A percentile compares a stretch with the other conserved stretches of the same genome.
phyloP scores from a whole-genome alignment of 1,284 basidiomycete species.

The Wallemia hederae region DNA sequence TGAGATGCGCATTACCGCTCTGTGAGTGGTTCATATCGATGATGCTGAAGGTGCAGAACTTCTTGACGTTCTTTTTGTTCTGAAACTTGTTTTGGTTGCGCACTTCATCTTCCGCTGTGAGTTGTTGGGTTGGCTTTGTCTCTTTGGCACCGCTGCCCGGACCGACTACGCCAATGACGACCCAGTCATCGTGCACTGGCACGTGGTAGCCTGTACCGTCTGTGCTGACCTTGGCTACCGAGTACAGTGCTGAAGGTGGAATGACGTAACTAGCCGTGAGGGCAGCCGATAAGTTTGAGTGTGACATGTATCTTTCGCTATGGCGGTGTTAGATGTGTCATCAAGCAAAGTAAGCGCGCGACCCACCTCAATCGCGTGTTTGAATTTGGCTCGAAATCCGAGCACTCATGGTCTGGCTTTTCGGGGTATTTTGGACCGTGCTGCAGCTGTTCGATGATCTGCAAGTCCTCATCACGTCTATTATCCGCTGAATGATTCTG shows the following conservation, averaged over 20 bases:
- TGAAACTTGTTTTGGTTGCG: constrained; percentile 2
- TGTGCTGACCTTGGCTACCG: constrained; percentile 39
- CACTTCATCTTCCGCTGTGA: constrained; percentile 1
- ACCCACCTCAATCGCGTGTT: constrained; percentile 51
- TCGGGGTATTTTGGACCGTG: constrained; percentile 38
- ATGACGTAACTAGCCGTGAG: constrained; percentile 58
- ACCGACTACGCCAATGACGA: constrained; percentile 63
- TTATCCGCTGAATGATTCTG: background rate
- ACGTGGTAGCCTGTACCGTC: constrained; percentile 63
- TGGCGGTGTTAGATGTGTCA: constrained; percentile 1
- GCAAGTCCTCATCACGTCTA: constrained; percentile 32
- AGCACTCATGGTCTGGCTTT: constrained; percentile 23
- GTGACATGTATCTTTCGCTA: constrained; percentile 40
- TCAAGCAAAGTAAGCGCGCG: constrained; percentile 1
- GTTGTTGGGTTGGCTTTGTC: background rate
- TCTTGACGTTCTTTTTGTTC: constrained; percentile 2
- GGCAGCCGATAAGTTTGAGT: constrained; percentile 52
- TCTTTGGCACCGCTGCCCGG: constrained; percentile 17
- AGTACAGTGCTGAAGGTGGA: constrained; percentile 62
- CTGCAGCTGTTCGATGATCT: constrained; percentile 38
- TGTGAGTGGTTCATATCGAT: background rate
- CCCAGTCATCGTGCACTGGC: constrained; percentile 69
- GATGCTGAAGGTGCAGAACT: background rate
- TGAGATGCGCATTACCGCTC: constrained; percentile 52
- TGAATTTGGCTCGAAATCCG: constrained; percentile 56